Base-by-base conservation (phyloP, 345 rosid species). In the Moringa oleifera region DNA sequence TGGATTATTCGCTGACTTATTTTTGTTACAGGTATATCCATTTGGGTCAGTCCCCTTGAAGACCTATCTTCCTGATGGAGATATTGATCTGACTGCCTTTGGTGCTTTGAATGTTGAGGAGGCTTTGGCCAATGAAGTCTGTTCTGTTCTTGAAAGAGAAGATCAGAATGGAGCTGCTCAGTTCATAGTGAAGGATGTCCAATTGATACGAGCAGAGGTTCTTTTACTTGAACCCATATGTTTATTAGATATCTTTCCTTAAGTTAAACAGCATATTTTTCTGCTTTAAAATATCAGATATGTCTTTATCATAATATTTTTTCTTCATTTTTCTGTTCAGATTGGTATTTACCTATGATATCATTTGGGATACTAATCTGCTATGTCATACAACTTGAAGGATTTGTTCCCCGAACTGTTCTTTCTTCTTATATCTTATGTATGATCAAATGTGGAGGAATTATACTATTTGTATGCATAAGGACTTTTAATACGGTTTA, bases 21-120 rank as follows among this genome's bases (percentile, higher is more conserved):
- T 37, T 63, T 37, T 63, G 24, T 76, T 68, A 47, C 79, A 91
- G 97, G 97, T 91, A 25, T 80, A 75, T 72, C 87, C 96, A 20
- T 91, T 86, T 77, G 98, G 98, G 45, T 91, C 98, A 7, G 98
- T 91, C 13, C 98, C 98, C 1, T 72, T 91, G 78, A 91, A 79
- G 80, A 91, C 98, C 2, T 91, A 91, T 85, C 98, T 91, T 65
- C 98, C 98, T 52, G 98, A 91, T 74, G 96, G 96, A 55, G 98
- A 91, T 71, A 89, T 91, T 75, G 98, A 91, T 74, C 74, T 91
- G 77, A 91, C 96, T 18, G 84, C 89, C 70, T 80, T 91, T 72
- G 85, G 88, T 74, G 83, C 83, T 52, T 56, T 56, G 23, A 75
- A 71, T 59, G 58, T 65, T 12, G 96, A 86, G 62, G 90, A 89